Evolutionary conservation across 176 grass and related monocot species (phyloP).

Genomic region (Chloris gayana): DNA sequence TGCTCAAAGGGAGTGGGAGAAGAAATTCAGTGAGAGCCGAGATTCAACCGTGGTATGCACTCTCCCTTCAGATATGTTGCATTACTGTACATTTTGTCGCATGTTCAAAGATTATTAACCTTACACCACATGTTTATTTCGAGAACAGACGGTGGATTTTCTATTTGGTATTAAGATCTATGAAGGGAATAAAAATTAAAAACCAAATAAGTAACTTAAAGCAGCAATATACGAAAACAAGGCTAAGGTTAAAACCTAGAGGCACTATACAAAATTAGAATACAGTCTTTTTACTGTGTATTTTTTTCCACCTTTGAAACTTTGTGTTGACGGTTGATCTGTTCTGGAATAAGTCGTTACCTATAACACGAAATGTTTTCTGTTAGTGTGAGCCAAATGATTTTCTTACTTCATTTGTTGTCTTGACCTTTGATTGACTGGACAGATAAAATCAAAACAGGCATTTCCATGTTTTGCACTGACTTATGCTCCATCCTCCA

Average conservation of each 20-base stretch:
- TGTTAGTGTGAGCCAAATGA: slow-evolving; percentile 24
- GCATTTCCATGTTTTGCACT: not conserved
- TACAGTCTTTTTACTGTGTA: not conserved
- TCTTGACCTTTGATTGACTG: slow-evolving; percentile 14
- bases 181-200: not conserved
- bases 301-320: not conserved
- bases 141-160: not conserved
- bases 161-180: not conserved
- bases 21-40: slow-evolving; percentile 57
- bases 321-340: slow-evolving; percentile 7
- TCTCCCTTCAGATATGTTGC: not conserved
- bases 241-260: too few species aligned
- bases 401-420: slow-evolving; percentile 12
- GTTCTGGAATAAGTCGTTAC: not conserved
- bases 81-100: not conserved
- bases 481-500: slow-evolving; percentile 48
- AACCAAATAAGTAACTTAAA: too few species aligned
- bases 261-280: not conserved
- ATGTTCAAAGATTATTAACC: slow-evolving; percentile 7
- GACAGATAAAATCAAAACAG: not conserved
- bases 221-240: not conserved
- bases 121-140: not conserved
- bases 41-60: slow-evolving; percentile 46
- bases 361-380: slow-evolving; percentile 1
- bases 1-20: slow-evolving; percentile 97